Percentiles rank a stretch among this genome's conserved stretches.
Evolutionary conservation across 1,139 yeast species (phyloP).

Genomic region (Taphrina populina): DNA sequence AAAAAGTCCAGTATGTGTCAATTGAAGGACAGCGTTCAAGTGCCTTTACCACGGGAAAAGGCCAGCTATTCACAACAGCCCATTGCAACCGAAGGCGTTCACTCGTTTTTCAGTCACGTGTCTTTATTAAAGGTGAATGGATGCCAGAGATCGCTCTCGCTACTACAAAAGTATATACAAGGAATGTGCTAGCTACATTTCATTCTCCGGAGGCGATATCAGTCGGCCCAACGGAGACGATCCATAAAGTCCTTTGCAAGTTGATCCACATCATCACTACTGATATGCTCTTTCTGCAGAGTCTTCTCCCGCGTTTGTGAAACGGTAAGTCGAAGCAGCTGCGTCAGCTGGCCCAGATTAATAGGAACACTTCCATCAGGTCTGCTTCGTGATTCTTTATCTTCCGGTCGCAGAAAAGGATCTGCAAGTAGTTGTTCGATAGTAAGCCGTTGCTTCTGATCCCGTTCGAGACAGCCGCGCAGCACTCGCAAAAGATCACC

Average conservation of each 20-base stretch:
- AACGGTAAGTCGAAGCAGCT: slow-evolving; percentile 21
- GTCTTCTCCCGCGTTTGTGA: slow-evolving; percentile 30
- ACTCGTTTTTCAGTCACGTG: too few relatives aligned
- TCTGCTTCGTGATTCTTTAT: slow-evolving; percentile 1
- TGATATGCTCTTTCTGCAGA: slow-evolving; percentile 9
- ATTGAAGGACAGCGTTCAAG: too few relatives aligned
- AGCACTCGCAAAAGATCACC: slow-evolving; percentile 68
- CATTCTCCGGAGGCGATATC: too few relatives aligned
- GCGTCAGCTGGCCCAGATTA: slow-evolving; percentile 9
- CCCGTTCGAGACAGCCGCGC: slow-evolving; percentile 67
- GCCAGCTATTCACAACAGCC: too few relatives aligned
- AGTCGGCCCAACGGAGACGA: slow-evolving; percentile 22
- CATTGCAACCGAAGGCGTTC: too few relatives aligned
- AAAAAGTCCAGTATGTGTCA: too few relatives aligned
- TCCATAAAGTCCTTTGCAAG: slow-evolving; percentile 26
- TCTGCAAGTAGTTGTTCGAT: slow-evolving; percentile 61
- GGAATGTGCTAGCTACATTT: too few relatives aligned
- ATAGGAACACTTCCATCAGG: slow-evolving; percentile 7
- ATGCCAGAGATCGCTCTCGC: too few relatives aligned
- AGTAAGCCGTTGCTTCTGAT: slow-evolving; percentile 69
- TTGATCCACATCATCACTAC: slow-evolving; percentile 3
- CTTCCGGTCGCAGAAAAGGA: slow-evolving; percentile 52
- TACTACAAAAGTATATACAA: not conserved
- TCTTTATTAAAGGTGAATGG: too few relatives aligned
- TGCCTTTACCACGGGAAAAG: too few relatives aligned